Evolutionary conservation across 768 basidiomycete genomes (phyloP), one percentile per base, ranked within the genome.

Genomic region (Strobilomyces echinocephalus): DNA sequence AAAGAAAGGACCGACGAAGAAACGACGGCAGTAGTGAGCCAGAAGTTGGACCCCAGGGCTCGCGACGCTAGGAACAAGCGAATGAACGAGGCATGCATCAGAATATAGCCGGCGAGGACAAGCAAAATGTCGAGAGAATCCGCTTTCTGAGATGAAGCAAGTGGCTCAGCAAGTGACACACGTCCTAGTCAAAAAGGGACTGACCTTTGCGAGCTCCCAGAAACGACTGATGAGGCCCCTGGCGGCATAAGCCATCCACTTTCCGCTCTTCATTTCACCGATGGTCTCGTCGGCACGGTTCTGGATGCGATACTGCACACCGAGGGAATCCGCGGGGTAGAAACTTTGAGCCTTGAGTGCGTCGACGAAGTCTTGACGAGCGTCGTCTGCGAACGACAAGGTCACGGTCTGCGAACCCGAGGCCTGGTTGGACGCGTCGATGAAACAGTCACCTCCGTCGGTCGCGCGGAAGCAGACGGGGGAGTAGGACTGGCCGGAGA

Each of bases 31-130:
- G 81, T 75, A 60, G 57, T 61, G 31, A 87, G 74, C 84, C 84
- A 86, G 65, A 86, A 82, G 60, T 80, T 82, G 74, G 73, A 82
- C 21, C 93, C 93, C 31, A 99, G 80, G 18, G 85, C 83, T 21
- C 95, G 83, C 57, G 94, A 92, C 57, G 90, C 88, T 59, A 87
- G 75, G 73, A 95, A 88, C 48, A 98, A 81, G 48, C 92, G 85
- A 67, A 94, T 83, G 73, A 99, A 98, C 2, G 95, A 95, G 5
- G 77, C 80, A 73, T 97, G 94, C 97, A 99, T 98, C 42, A 98
- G 79, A 49, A 95, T 72, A 69, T 98, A 98, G 14, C 95, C 97
- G 11, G 89, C 78, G 18, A 97, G 81, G 62, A 99, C 92, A 58
- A 98, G 84, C 49, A 95, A 76, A 63, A 99, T 97, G 71, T 99